A percentile compares a stretch with the other conserved stretches of the same genome.
phyloP scores from a whole-genome alignment of 2,329 filamentous ascomycete species.

The Coniochaeta prunicola region DNA sequence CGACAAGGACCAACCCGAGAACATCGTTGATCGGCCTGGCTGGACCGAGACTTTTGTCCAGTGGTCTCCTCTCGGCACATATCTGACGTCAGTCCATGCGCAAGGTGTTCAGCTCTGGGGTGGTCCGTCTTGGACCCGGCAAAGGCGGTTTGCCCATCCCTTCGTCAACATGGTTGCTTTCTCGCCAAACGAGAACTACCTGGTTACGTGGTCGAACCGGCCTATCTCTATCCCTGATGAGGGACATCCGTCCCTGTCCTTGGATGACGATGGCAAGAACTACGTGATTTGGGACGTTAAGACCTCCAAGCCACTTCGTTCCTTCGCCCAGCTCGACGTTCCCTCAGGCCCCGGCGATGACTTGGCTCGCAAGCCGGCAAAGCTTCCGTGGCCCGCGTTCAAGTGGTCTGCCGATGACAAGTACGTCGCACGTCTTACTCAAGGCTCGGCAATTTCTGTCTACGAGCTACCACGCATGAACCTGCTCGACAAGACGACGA shows the following conservation, averaged over 20 bases:
- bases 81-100: conserved; percentile 86
- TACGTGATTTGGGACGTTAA: conserved; percentile 98
- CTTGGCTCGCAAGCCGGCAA: conserved; percentile 60
- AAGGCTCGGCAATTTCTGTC: conserved; percentile 88
- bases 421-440: conserved; percentile 88
- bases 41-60: conserved; percentile 98
- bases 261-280: conserved; percentile 98
- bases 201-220: conserved; percentile 94
- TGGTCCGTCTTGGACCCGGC: conserved; percentile 78
- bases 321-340: conserved; percentile 84
- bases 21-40: conserved; percentile 82
- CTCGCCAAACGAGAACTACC: conserved; percentile 85
- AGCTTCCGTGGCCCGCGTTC: conserved; percentile 97
- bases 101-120: conserved; percentile 98
- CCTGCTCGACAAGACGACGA: conserved; percentile 81
- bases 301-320: conserved; percentile 81
- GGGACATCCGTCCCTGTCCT: conserved; percentile 72
- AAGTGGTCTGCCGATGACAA: conserved; percentile 99
- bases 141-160: conserved; percentile 90
- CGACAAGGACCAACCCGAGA: conserved; percentile 83
- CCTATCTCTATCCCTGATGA: conserved; percentile 88
- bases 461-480: conserved; percentile 85
- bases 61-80: conserved; percentile 95
- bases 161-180: conserved; percentile 95
- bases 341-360: conserved; percentile 55